Evolutionary conservation across 306 rosid species (phyloP), one percentile per base, ranked within the genome.

Genomic region (Gleditsia sinensis): DNA sequence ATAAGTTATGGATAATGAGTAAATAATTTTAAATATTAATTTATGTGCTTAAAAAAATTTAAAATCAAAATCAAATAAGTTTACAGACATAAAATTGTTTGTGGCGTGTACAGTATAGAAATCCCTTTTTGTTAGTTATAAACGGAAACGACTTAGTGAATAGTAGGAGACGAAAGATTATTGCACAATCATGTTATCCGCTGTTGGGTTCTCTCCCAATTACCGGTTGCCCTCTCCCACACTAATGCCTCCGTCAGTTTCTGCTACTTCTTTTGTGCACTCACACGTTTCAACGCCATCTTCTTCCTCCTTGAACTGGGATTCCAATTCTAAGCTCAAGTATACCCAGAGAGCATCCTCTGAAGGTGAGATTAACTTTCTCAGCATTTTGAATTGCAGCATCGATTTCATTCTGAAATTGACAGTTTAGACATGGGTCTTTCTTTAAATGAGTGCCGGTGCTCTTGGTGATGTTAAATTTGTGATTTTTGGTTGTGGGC

Each of bases 291-390:
- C 87, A 19, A 3, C 55, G 1, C 27, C 78, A 1, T 72, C 75
- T 55, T 81, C 67, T 58, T 73, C 72, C 11, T 76, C 77, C 36
- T 28, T 64, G 5, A 75, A 54, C 42, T 78, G 19, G 66, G 60
- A 55, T 49, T 60, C 43, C 48, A 78, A 77, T 54, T 83, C 80
- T 9, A 89, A 89, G 75, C 84, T 79, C 84, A 80, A 80, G 5
- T 72, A 10, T 72, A 39, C 56, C 27, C 77, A 0, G 0, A 82
- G 72, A 85, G 86, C 87, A 5, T 85, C 94, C 53, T 76, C 94
- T 62, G 83, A 89, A 88, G 94, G 98, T 88, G 7, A 19, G 55
- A 9, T 13, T 49, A 0, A 54, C 53, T 60, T 84, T 64, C 62
- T 77, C 46, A 17, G 21, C 74, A 51, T 70, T 81, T 34, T 71